phyloP scores from a whole-genome alignment of 1,284 basidiomycete species.

The Agroathelia rolfsii region DNA sequence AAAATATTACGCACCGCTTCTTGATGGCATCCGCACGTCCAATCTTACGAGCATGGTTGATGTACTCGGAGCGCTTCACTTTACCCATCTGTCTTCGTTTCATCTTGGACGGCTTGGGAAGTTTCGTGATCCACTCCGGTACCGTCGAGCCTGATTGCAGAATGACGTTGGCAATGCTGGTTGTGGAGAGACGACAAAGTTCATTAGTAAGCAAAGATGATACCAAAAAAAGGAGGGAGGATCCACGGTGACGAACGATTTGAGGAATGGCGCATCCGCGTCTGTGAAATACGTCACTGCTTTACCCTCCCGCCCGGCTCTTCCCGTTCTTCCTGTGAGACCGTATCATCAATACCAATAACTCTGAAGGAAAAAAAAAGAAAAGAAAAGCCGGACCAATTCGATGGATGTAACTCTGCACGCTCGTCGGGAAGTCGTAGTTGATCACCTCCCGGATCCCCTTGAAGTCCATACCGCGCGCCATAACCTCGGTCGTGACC shows the following conservation, averaged over 20 bases:
- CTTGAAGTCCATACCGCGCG: constrained; percentile 95
- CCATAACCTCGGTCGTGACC: constrained; percentile 91
- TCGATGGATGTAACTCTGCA: constrained; percentile 92
- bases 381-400: constrained; percentile 71
- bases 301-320: constrained; percentile 84
- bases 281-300: constrained; percentile 95
- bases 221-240: constrained; percentile 6
- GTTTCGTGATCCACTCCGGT: constrained; percentile 82
- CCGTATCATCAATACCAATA: constrained; percentile 4
- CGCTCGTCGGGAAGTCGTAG: constrained; percentile 90
- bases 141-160: constrained; percentile 82
- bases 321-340: constrained; percentile 79
- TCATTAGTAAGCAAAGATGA: constrained; percentile 9
- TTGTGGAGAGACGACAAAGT: constrained; percentile 9
- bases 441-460: constrained; percentile 93
- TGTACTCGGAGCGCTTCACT: constrained; percentile 67
- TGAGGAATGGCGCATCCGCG: constrained; percentile 86
- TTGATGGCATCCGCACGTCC: constrained; percentile 65
- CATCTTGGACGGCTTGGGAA: constrained; percentile 85
- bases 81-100: constrained; percentile 80
- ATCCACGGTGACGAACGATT: constrained; percentile 53
- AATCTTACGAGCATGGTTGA: constrained; percentile 66
- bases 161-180: constrained; percentile 92
- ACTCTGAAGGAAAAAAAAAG: background rate
- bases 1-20: constrained; percentile 47